Evolutionary conservation across 495 filamentous ascomycete genomes (phyloP).

Genomic region (Aspergillus kassunensis): DNA sequence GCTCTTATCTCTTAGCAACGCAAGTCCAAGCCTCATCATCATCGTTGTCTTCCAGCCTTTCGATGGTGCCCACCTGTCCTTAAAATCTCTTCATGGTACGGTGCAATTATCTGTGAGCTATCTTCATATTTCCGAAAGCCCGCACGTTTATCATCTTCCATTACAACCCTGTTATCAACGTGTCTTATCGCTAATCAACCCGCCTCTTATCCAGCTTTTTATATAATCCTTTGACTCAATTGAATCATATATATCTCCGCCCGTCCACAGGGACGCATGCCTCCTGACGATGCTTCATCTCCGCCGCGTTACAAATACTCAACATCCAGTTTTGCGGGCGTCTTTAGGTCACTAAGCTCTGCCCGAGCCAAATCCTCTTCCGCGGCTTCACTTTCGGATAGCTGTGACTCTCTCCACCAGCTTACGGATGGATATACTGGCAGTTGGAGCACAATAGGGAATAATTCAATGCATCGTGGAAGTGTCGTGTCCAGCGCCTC

Average conservation of each 20-base stretch:
- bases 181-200: slow-evolving; percentile 17
- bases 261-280: slow-evolving; percentile 43
- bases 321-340: slow-evolving; percentile 42
- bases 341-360: slow-evolving; percentile 44
- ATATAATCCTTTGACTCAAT: slow-evolving; percentile 20
- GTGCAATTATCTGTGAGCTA: background rate
- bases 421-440: slow-evolving; percentile 29
- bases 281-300: slow-evolving; percentile 44
- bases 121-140: background rate
- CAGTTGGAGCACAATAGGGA: slow-evolving; percentile 28
- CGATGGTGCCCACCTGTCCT: slow-evolving; percentile 6
- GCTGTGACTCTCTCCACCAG: slow-evolving; percentile 29
- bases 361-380: slow-evolving; percentile 39
- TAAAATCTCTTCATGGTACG: slow-evolving; percentile 16
- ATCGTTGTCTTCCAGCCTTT: slow-evolving; percentile 9
- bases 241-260: slow-evolving; percentile 11
- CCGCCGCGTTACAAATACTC: slow-evolving; percentile 34
- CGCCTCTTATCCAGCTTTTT: slow-evolving; percentile 13
- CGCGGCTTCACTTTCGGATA: slow-evolving; percentile 34
- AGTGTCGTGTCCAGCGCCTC: slow-evolving; percentile 43
- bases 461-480: slow-evolving; percentile 45
- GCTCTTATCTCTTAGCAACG: slow-evolving; percentile 6
- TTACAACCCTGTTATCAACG: slow-evolving; percentile 2
- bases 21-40: slow-evolving; percentile 15
- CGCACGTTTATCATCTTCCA: background rate